Conservation (phyloP, 495 filamentous ascomycete genomes). For the Lineolata rhizophorae region DNA sequence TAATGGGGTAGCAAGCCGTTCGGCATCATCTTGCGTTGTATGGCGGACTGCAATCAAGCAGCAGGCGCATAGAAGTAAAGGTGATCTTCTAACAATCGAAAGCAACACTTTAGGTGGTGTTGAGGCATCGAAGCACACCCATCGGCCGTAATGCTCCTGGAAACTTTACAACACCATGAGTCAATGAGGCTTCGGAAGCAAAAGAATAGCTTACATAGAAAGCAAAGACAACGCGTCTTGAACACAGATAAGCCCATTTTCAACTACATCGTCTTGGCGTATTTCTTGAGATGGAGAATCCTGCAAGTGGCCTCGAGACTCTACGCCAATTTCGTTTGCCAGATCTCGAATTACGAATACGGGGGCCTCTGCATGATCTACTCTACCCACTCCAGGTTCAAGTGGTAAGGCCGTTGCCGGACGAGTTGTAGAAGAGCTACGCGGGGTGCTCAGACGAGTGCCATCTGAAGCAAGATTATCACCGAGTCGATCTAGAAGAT, state of each 20-base stretch:
- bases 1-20: constrained; percentile 18
- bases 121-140: constrained; percentile 20
- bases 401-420: too few species aligned
- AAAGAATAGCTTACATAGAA: too few species aligned
- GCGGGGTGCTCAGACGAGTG: too few species aligned
- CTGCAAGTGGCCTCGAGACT: background rate
- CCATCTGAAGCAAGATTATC: too few species aligned
- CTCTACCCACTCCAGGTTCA: too few species aligned
- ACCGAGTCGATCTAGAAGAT: constrained; percentile 18
- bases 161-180: too few species aligned
- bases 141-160: constrained; percentile 22
- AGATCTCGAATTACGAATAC: too few species aligned
- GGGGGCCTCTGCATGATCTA: too few species aligned
- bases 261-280: constrained; percentile 14
- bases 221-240: constrained; percentile 9
- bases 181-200: too few species aligned
- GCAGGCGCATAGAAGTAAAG: constrained; percentile 21
- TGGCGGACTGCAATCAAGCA: constrained; percentile 25
- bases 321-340: background rate
- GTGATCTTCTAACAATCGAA: constrained; percentile 15
- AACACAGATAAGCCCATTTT: constrained; percentile 2
- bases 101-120: constrained; percentile 12
- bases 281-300: constrained; percentile 16
- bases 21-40: constrained; percentile 19
- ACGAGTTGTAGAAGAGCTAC: too few species aligned